Conservation (phyloP, 1,284 basidiomycete species). For the Leccinum fuscescens region DNA sequence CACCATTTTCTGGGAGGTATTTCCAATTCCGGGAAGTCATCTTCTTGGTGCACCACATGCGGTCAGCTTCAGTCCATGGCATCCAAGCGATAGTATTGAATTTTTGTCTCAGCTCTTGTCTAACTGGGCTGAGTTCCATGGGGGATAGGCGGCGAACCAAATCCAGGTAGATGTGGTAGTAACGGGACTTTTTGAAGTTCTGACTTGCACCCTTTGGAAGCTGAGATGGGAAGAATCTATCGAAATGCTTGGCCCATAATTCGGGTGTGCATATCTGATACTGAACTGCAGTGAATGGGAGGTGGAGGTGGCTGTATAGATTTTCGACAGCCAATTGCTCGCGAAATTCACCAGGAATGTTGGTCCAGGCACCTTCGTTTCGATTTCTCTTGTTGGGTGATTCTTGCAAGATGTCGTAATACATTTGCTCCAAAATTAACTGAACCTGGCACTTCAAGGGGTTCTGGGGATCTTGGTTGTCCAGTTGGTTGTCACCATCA, state of each 20-base stretch:
- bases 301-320: background rate
- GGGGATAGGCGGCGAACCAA: background rate
- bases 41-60: slow-evolving; percentile 1
- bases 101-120: background rate
- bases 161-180: background rate
- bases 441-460: background rate
- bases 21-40: background rate
- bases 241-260: background rate
- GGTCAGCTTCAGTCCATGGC: background rate
- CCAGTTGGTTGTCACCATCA: background rate
- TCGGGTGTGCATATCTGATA: background rate
- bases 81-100: slow-evolving; percentile 1
- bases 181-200: background rate
- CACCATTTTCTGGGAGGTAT: background rate
- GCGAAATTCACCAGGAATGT: background rate
- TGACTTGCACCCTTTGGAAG: background rate
- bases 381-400: background rate
- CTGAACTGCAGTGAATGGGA: background rate
- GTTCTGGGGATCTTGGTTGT: background rate
- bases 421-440: background rate
- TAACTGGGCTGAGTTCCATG: background rate
- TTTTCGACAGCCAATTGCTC: background rate
- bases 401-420: background rate
- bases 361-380: background rate
- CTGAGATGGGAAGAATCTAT: background rate